Evolutionary conservation across 495 filamentous ascomycete species (phyloP), one percentile per base, ranked within the genome.

Genomic region (Aspergillus kassunensis): DNA sequence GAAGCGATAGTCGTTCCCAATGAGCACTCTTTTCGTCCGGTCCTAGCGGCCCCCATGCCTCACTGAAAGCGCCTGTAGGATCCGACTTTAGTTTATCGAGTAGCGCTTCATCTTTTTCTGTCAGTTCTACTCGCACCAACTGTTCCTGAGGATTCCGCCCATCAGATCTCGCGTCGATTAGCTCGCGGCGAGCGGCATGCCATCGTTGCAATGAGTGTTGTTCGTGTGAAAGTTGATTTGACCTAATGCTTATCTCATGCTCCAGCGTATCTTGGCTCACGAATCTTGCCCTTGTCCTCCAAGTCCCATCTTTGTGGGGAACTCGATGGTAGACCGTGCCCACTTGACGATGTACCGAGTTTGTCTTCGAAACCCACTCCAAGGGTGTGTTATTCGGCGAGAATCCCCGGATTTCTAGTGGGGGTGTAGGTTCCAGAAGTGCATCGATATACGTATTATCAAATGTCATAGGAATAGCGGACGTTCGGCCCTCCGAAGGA

Each of bases 1-100:
- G 74, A 15, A 80, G 63, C 45, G 85, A 79, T 20, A 83, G 49
- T 2, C 69, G 56, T 27, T 69, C 67, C 84, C 84, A 88, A 30
- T 60, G 49, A 19, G 10, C 33, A 27, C 64, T 53, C 31, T 75
- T 78, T 13, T 33, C 54, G 2, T 43, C 10, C 15, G 47, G 56
- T 11, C 58, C 20, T 33, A 72, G 43, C 19, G 25, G 33, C 3
- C 61, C 54, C 81, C 80, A 84, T n/a, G 52, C 47, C 15, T 68
- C 55, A 41, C 62, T 58, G 59, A 85, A 76, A 3, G 40, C 58
- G 6, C 62, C 59, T 25, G 57, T 29, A 40, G 60, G 59, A 24
- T 65, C 59, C 3, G 44, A 36, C 27, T 59, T 45, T 3, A 74
- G 37, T 25, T 53, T 57, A 10, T 58, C 59, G 3, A 71, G 47